These are phyloP conservation scores for Saksenaea oblongispora DNA, from an alignment of 371 early-diverging fungal genomes.

Conservation along the genomic window DNA sequence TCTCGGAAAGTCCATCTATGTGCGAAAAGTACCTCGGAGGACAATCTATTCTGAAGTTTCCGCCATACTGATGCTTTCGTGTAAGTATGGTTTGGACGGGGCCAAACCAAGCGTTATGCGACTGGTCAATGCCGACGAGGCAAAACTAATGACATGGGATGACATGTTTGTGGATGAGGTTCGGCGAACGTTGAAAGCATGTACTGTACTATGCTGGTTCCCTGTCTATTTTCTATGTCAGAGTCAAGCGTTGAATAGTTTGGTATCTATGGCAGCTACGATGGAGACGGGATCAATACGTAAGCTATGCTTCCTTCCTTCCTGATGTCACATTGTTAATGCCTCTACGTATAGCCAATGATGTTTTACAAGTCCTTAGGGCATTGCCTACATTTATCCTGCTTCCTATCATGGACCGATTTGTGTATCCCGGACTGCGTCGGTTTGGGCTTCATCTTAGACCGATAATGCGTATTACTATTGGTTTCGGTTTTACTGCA, in stretches of 20 bases:
- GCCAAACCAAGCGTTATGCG: constrained; percentile 32
- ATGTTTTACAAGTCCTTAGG: not conserved
- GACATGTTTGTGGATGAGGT: constrained; percentile 71
- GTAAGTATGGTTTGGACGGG: constrained; percentile 38
- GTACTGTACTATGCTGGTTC: constrained; percentile 68
- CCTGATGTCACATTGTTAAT: not conserved
- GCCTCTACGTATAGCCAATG: too few relatives aligned
- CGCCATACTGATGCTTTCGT: constrained; percentile 17
- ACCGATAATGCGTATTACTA: not conserved
- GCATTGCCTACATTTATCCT: not conserved
- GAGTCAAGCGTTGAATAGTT: constrained; percentile 71
- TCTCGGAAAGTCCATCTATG: constrained; percentile 60
- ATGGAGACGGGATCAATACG: not conserved
- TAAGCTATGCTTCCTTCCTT: not conserved
- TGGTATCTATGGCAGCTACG: constrained; percentile 64
- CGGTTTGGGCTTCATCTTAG: not conserved
- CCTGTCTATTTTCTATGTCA: constrained; percentile 78
- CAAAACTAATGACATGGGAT: constrained; percentile 53
- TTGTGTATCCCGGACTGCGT: not conserved
- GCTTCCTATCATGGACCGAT: not conserved
- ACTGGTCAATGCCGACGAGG: constrained; percentile 19
- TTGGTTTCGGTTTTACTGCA: not conserved
- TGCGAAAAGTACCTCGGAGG: constrained; percentile 57
- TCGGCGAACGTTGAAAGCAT: constrained; percentile 59
- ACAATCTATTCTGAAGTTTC: constrained; percentile 31